A percentile compares a stretch with the other conserved stretches of the same genome.
These are phyloP conservation scores for Ustilago shanxiensis DNA, from an alignment of 1,284 basidiomycete genomes.

Conservation along the genomic window DNA sequence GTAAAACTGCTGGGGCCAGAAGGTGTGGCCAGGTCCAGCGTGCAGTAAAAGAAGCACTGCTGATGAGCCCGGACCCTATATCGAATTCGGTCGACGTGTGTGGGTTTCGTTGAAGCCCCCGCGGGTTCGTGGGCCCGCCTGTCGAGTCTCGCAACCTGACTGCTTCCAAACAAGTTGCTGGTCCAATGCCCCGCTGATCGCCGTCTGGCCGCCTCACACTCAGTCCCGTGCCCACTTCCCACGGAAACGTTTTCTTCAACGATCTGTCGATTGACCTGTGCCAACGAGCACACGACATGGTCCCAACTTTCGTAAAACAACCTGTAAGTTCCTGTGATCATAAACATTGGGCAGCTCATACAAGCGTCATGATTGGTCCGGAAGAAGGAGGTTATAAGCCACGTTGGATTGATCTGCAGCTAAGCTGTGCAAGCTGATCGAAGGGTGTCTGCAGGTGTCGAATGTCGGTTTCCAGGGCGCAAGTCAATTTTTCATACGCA, in stretches of 20 bases:
- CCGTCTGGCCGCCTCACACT: background rate
- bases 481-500: background rate
- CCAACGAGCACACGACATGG: background rate
- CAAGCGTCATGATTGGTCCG: background rate
- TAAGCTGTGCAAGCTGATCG: background rate
- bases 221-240: background rate
- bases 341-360: background rate
- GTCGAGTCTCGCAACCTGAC: background rate
- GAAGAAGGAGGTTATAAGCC: background rate
- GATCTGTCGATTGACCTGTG: too few species aligned
- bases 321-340: too few species aligned
- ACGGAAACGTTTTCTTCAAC: too few species aligned
- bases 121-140: conserved; percentile 1
- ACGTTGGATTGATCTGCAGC: background rate
- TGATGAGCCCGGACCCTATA: background rate
- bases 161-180: too few species aligned
- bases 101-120: background rate
- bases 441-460: background rate
- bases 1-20: too few species aligned
- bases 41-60: background rate
- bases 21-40: too few species aligned
- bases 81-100: conserved; percentile 1
- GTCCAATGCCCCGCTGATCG: background rate
- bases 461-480: background rate
- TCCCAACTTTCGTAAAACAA: background rate